phyloP scores from a whole-genome alignment of 768 basidiomycete species.

The Hericium alpestre region DNA sequence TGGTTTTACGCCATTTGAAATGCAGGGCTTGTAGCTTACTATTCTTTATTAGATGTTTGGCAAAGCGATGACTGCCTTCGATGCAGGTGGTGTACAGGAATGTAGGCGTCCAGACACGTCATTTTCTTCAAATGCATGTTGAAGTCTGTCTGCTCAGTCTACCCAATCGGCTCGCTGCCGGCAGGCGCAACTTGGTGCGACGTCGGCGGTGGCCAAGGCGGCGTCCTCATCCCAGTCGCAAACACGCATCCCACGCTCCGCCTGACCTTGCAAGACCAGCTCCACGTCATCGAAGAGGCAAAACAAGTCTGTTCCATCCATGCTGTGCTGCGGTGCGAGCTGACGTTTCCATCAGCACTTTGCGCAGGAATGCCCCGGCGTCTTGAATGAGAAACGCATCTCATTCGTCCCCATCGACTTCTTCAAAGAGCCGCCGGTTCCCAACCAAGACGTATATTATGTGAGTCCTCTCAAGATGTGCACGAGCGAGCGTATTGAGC shows the following conservation, averaged over 20 bases:
- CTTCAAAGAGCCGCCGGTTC: not conserved
- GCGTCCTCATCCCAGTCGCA: not conserved
- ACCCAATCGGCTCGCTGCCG: not conserved
- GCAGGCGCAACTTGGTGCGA: not conserved
- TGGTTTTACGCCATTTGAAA: no score
- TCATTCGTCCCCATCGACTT: not conserved
- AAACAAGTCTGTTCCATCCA: not conserved
- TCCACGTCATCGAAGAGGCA: not conserved
- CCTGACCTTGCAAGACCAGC: not conserved
- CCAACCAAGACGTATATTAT: not conserved
- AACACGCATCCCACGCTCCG: not conserved
- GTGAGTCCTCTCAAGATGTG: not conserved
- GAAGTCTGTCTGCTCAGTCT: not conserved
- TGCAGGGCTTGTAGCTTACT: no score
- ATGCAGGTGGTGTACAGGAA: not conserved
- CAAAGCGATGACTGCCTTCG: not conserved
- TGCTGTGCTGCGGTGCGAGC: not conserved
- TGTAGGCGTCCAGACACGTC: not conserved
- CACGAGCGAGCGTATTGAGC: not conserved
- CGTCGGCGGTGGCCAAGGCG: not conserved
- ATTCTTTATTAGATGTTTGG: not conserved
- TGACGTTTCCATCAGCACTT: not conserved
- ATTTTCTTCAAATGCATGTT: not conserved
- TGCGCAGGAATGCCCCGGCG: not conserved
- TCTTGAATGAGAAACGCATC: not conserved